Base-by-base conservation (phyloP, 1,284 basidiomycete species). In the Blastosporella zonata region DNA sequence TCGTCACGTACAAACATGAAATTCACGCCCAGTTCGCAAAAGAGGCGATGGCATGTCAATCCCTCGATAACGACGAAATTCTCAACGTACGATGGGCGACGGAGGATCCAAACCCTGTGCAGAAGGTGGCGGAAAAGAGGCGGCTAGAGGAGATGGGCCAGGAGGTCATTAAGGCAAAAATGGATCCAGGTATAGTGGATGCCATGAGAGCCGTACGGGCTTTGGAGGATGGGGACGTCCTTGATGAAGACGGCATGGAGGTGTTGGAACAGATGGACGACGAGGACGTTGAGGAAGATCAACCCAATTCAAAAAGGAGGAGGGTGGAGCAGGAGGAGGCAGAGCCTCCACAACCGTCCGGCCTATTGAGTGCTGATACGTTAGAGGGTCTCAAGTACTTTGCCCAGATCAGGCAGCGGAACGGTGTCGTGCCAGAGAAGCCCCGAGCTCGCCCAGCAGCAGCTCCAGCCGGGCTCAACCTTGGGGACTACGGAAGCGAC, bases 1-100 rank as follows among this genome's bases (percentile, higher is more conserved):
- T 99, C 69, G 95, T 99, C 41, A 97, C 95, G 1, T 99, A 96
- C 70, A 81, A 86, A 46, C 80, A 81, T 35, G 96, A 99, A 64
- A 62, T 87, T 47, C 74, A 84, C 57, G 97, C 93, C 0, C 93
- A 97, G 63, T 99, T 99, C 65, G 97, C 96, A 13, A 98, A 98
- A 65, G 97, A 99, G 69, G 84, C 97, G 0, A 99, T 99, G 97
- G 92, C 94, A 36, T 94, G 95, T 68, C 97, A 99, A 69, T 96
- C 93, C 20, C 76, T 99, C 57, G 96, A 99, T 67, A 92, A 95
- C 61, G 92, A 97, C 67, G 97, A 99, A 67, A 93, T 98, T 57
- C 79, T 99, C 55, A 99, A 99, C 67, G 93, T 97, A 37, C 85
- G 94, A 46, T 97, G 94, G 94, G 94, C 94, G 36, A 97, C 94